Evolutionary conservation across 164 flowering plant species (phyloP).

Genomic region (Piper betle): DNA sequence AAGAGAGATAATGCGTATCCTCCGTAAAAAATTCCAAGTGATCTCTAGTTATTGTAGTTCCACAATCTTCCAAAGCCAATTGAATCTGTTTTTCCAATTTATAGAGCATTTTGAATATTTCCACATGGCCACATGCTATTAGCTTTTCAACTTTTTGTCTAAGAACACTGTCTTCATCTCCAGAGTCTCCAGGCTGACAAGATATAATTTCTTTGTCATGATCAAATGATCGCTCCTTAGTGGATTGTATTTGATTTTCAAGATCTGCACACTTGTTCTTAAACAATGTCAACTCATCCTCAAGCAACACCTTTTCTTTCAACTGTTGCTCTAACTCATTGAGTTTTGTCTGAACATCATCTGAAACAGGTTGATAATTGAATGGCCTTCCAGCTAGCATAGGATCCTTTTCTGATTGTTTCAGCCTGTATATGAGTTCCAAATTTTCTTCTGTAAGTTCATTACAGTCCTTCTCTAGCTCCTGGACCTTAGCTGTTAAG

Average conservation of each 20-base stretch:
- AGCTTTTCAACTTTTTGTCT: conserved; percentile 2
- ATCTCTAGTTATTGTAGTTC: conserved; percentile 24
- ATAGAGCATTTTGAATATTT: conserved; percentile 11
- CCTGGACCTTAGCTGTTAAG: conserved; percentile 36
- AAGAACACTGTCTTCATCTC: conserved; percentile 1
- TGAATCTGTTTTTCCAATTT: conserved; percentile 26
- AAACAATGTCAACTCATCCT: conserved; percentile 10
- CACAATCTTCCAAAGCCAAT: conserved; percentile 20
- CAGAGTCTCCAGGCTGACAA: conserved; percentile 14
- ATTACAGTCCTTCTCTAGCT: conserved; percentile 53
- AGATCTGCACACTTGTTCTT: conserved; percentile 25
- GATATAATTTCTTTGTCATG: conserved; percentile 24
- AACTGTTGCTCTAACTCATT: conserved; percentile 17
- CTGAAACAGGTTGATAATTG: conserved; percentile 14
- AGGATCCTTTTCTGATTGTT: conserved; percentile 21
- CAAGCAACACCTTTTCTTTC: conserved; percentile 12
- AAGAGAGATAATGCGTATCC: conserved; percentile 6
- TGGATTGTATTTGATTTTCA: conserved; percentile 29
- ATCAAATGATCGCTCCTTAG: conserved; percentile 20
- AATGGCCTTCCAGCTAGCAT: conserved; percentile 5
- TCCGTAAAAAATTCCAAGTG: conserved; percentile 10
- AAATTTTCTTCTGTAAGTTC: conserved; percentile 55
- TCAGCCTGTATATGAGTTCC: conserved; percentile 36
- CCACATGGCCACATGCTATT: conserved; percentile 9
- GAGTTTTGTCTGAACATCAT: conserved; percentile 15